Conservation (phyloP, 805 yeast species). For the Alloascoidea hylecoeti region DNA sequence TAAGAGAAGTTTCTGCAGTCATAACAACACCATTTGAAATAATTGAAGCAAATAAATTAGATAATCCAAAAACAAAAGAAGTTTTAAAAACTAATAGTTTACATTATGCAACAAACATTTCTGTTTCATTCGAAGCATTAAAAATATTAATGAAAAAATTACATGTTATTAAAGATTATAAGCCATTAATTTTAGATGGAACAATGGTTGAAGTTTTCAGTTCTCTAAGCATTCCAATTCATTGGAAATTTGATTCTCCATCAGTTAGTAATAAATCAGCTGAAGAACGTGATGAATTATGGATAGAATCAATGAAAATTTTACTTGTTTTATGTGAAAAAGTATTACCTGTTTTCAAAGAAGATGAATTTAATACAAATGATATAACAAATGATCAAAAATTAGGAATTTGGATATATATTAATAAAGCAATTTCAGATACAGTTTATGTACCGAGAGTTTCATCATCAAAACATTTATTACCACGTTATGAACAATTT, state of each 20-base stretch:
- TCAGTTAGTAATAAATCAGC: neutral
- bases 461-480: neutral
- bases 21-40: neutral
- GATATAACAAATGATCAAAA: neutral
- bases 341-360: neutral
- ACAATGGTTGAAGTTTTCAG: neutral
- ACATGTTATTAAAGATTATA: neutral
- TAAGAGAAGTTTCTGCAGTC: neutral
- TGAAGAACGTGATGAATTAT: neutral
- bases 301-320: neutral
- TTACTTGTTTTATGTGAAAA: neutral
- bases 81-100: neutral
- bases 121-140: neutral
- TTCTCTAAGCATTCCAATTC: neutral
- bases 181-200: neutral
- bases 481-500: neutral
- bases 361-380: neutral
- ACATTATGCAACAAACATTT: slow-evolving; percentile 1
- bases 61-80: neutral
- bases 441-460: neutral
- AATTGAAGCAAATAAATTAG: neutral
- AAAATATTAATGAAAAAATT: neutral
- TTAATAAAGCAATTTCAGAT: neutral
- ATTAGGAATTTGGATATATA: neutral
- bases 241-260: slow-evolving; percentile 1